Evolutionary conservation across 208 protist genomes (phyloP), one percentile per base, ranked within the genome.

Genomic region (Wallacemonas sp.): DNA sequence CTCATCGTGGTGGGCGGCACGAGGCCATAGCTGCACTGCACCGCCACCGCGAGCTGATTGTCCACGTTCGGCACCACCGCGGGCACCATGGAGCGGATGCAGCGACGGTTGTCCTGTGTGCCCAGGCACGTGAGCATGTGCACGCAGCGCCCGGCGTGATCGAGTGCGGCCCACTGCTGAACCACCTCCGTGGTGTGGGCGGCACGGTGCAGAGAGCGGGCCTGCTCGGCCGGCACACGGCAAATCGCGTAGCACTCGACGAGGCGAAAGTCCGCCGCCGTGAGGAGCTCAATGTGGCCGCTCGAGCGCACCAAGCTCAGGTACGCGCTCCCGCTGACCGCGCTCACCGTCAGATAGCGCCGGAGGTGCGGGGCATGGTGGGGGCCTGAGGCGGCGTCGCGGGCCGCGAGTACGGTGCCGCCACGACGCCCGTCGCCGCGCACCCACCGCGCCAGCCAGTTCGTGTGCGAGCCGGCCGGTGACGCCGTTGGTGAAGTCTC

Each of bases 231-330:
- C 0, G 77, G 73, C n/a, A 94, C 45, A 42, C 72, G 28, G 59
- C 83, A 82, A 12, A 76, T 66, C 1, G 81, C 73, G 42, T 72
- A 75, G 14, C 70, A 18, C 61, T 61, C 29, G 11, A 74, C 39
- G 23, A 74, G 46, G 23, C 28, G 23, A 59, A 89, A 33, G 16
- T 65, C 48, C 36, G 57, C 36, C 42, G 84, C 36, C 42, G 84
- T 71, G 61, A 89, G 89, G 26, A 93, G 45, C 67, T 92, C 80
- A 11, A 93, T 29, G 65, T 79, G 72, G 22, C 90, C 90, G 50
- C 78, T 86, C 66, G 72, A 85, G n/a, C 82, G 83, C 3, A 89
- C 75, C 33, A 93, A 44, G 23, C 65, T 70, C n/a, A 93, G 46
- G 46, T 74, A 85, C 1, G 72, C 32, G 20, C 72, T 84, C 28